Percentiles rank a stretch among this genome's conserved stretches.
phyloP scores from a whole-genome alignment of 257 asterid genomes.

The Ilex aquifolium region DNA sequence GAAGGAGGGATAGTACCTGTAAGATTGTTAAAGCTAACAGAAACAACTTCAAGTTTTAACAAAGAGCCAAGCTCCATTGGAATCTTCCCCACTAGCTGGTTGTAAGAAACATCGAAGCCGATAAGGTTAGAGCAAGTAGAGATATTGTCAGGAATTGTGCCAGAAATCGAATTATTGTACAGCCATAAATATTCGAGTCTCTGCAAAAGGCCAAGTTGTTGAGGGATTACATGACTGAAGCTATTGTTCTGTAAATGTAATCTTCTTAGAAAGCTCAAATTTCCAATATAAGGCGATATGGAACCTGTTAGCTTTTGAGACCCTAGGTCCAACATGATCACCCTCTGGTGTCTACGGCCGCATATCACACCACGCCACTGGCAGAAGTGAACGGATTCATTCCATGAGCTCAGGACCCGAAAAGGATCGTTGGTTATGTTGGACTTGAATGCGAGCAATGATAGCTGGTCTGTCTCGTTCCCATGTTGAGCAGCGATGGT shows the following conservation, averaged over 20 bases:
- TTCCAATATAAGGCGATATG: conserved; percentile 15
- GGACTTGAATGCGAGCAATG: conserved; percentile 42
- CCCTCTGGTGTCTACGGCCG: conserved; percentile 19
- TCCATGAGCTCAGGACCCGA: conserved; percentile 33
- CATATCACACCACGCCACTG: conserved; percentile 46
- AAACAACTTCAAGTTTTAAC: conserved; percentile 10
- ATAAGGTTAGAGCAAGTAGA: conserved; percentile 19
- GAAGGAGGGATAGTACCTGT: conserved; percentile 21
- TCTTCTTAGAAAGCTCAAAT: conserved; percentile 17
- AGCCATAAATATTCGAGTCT: conserved; percentile 11
- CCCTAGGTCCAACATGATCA: conserved; percentile 15
- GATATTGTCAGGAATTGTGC: conserved; percentile 18
- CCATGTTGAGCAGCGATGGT: conserved; percentile 3
- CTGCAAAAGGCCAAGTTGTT: conserved; percentile 11
- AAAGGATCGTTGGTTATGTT: conserved; percentile 38
- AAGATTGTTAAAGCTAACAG: conserved; percentile 10
- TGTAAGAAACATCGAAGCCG: conserved; percentile 7
- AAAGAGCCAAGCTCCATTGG: conserved; percentile 13
- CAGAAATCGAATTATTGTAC: conserved; percentile 11
- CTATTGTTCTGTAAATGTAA: conserved; percentile 14
- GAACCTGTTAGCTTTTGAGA: conserved; percentile 14
- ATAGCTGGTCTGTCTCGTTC: conserved; percentile 28
- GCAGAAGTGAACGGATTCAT: conserved; percentile 28
- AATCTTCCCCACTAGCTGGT: conserved; percentile 14
- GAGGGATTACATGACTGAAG: conserved; percentile 16